phyloP scores from a whole-genome alignment of 169 alveolate species.

The Pseudocohnilembus persalinus region DNA sequence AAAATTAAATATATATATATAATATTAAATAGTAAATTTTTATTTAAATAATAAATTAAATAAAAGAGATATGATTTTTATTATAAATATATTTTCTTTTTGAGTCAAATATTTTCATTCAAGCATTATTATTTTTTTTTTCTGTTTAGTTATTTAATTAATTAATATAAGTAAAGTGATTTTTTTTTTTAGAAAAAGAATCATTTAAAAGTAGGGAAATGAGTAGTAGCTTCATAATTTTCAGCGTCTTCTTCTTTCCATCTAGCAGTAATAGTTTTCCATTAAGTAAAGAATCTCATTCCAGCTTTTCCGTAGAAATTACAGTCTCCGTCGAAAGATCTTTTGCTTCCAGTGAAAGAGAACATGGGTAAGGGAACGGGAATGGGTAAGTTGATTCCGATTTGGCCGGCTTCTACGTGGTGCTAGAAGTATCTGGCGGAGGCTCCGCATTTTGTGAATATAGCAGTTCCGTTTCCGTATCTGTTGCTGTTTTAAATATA shows the following conservation, averaged over 20 bases:
- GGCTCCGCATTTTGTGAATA: constrained; percentile 76
- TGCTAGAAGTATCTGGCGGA: constrained; percentile 75
- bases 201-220: constrained; percentile 64
- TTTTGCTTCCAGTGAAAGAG: constrained; percentile 78
- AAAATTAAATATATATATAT: no score
- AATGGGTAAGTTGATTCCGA: constrained; percentile 82
- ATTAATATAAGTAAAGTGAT: no score
- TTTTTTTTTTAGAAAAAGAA: no score
- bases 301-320: constrained; percentile 88
- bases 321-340: constrained; percentile 77
- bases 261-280: constrained; percentile 85
- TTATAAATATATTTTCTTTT: no score
- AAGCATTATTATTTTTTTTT: no score
- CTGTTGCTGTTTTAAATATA: constrained; percentile 12
- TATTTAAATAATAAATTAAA: no score
- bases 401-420: constrained; percentile 75
- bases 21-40: no score
- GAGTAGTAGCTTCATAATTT: constrained; percentile 52
- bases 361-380: constrained; percentile 80
- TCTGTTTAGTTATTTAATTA: no score
- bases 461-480: constrained; percentile 85
- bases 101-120: no score
- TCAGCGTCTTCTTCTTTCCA: constrained; percentile 76
- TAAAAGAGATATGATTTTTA: no score
- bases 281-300: constrained; percentile 75